Evolutionary conservation across 2,329 filamentous ascomycete genomes (phyloP), one percentile per base, ranked within the genome.

Genomic region (Blastomyces parvus): DNA sequence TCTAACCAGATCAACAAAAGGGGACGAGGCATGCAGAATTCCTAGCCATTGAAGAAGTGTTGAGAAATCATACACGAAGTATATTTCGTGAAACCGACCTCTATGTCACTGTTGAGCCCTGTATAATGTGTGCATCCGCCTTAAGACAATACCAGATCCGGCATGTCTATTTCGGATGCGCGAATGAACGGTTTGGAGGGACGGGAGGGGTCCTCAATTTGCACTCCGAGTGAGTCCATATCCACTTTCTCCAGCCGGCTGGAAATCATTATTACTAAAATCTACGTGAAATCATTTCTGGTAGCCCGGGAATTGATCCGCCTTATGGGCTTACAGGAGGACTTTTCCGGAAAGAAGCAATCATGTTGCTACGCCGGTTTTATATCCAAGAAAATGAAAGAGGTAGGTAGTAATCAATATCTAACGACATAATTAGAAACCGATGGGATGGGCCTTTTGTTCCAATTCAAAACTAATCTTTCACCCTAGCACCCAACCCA

Each of bases 341-440:
- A 0, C 88, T 95, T 80, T 90, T 91, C 70, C 85, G 91, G 57
- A 90, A 96, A 71, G 93, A 97, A 72, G 93, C 94, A 4, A 95
- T 99, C 65, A 92, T 93, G 75, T 78, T 99, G 68, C 81, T 99
- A 68, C 84, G 95, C 67, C 87, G 93, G 64, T 99, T 99, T 76
- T 99, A 99, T 74, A 90, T 99, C 40, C 94, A 99, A 77, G 92
- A 99, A 77, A 99, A 99, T 76, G 91, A 90, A 67, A 89, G 94
- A 81, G 90, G 89, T 90, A 78, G 53, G 42, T 46, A 52, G n/a
- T 57, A 13, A 40, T 58, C 36, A 38, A 42, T 27, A 22, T 13
- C 13, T 30, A 36, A 38, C 13, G n/a, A 58, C n/a, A 53, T 36
- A 25, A 46, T 42, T 33, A 11, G 14, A 33, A n/a, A n/a, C n/a